Base-by-base conservation (phyloP, 208 protist genomes). In the Wallacemonas sp. region DNA sequence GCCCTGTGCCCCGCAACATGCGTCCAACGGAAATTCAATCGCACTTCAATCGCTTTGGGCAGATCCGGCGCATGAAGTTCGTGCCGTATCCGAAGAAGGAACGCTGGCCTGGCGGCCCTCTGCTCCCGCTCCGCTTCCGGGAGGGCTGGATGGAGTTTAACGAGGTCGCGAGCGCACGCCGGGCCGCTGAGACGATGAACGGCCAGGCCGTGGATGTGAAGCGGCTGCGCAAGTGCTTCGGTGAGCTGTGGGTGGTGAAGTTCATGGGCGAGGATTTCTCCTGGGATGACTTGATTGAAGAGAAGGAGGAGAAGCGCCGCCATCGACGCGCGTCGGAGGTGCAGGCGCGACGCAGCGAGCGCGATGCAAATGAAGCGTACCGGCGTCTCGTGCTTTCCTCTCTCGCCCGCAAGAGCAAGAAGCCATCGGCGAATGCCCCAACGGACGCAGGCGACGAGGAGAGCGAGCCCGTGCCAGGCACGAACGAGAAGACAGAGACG, bases 61-160 rank as follows among this genome's bases (percentile, higher is more conserved):
- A 64, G 19, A 78, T 94, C 19, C 69, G 62, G n/a, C 85, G 89
- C 30, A 86, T 86, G 66, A 74, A 73, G 45, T 94, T 94, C 38
- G 70, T 83, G 9, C 83, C 85, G 0, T 91, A 83, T 48, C 89
- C 85, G 12, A 89, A 90, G 62, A 91, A 90, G 66, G 78, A 85
- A 45, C 83, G 78, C 1, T 76, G 85, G 10, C 79, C 83, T 39
- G 83, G 85, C 27, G 85, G 81, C 3, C 76, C 83, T 1, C 62
- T 90, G 34, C 70, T 88, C 3, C 85, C 83, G 1, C 71, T 89
- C 59, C 89, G 85, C 59, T 94, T 87, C 66, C 84, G 81, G 63
- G 73, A 87, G 32, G 89, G 85, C 8, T 89, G 86, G 78, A 74
- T 94, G 63, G 85, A 94, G 74, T 92, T 94, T 61, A 66, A 69